These are phyloP conservation scores for Urochloa ruziziensis DNA, from an alignment of 176 grass and related monocot species.

Conservation along the genomic window DNA sequence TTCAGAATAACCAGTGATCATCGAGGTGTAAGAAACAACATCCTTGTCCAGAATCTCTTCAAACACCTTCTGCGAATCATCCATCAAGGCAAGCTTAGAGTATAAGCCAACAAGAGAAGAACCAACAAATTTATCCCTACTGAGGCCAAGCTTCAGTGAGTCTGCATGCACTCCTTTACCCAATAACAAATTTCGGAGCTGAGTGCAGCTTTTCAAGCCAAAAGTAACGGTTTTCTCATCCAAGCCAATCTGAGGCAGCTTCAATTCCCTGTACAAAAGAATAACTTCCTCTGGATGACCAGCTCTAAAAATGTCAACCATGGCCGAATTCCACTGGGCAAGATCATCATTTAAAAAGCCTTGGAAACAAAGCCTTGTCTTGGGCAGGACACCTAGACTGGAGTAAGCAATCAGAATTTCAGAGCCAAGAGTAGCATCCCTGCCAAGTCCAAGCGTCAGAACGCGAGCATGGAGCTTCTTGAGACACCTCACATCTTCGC, in stretches of 20 bases:
- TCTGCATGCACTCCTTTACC: slow-evolving; percentile 52
- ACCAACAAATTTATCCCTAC: slow-evolving; percentile 50
- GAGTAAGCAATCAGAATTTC: slow-evolving; percentile 43
- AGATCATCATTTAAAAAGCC: slow-evolving; percentile 36
- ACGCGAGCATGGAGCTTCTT: slow-evolving; percentile 53
- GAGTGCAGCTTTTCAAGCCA: slow-evolving; percentile 58
- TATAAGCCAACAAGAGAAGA: slow-evolving; percentile 62
- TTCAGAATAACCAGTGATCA: slow-evolving; percentile 59
- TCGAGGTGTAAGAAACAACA: slow-evolving; percentile 49
- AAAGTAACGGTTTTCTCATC: slow-evolving; percentile 52
- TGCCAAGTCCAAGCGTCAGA: slow-evolving; percentile 35
- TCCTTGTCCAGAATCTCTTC: slow-evolving; percentile 58
- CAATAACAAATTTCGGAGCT: slow-evolving; percentile 32
- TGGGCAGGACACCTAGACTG: slow-evolving; percentile 35
- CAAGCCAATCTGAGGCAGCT: slow-evolving; percentile 17
- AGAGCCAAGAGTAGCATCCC: slow-evolving; percentile 36
- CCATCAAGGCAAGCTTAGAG: slow-evolving; percentile 37
- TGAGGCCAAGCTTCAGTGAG: slow-evolving; percentile 54
- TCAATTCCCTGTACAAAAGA: slow-evolving; percentile 44
- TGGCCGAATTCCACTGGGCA: slow-evolving; percentile 56
- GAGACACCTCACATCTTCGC: slow-evolving; percentile 38
- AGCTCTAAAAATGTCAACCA: slow-evolving; percentile 56
- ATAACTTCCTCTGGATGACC: slow-evolving; percentile 47
- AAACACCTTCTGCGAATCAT: slow-evolving; percentile 40
- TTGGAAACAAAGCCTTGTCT: slow-evolving; percentile 44